Conservation (phyloP, 345 rosid species). For the Populus davidiana region DNA sequence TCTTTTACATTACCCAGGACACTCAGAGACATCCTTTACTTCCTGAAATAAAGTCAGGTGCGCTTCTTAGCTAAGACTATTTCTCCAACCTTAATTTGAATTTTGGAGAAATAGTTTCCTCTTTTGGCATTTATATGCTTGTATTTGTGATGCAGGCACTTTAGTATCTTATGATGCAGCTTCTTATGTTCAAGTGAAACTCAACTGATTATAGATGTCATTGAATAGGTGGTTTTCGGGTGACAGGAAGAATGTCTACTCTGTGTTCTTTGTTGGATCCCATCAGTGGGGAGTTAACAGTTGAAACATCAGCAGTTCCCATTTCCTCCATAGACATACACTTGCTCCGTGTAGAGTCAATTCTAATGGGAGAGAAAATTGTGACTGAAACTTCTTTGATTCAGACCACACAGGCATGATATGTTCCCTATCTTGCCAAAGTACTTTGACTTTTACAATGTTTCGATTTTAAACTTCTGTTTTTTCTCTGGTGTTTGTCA, state of each 20-base stretch:
- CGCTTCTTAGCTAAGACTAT: slow-evolving; percentile 6
- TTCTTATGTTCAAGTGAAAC: slow-evolving; percentile 3
- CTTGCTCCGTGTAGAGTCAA: slow-evolving; percentile 66
- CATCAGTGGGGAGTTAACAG: slow-evolving; percentile 71
- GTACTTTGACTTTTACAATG: neutral
- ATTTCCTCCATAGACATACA: slow-evolving; percentile 74
- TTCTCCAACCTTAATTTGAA: neutral
- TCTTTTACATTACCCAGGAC: slow-evolving; percentile 87
- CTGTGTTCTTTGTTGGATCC: slow-evolving; percentile 70
- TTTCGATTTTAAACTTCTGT: slow-evolving; percentile 5
- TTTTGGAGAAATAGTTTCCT: slow-evolving; percentile 4
- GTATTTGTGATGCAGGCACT: slow-evolving; percentile 5
- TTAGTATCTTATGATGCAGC: neutral
- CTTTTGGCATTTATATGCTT: neutral
- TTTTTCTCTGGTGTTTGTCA: slow-evolving; percentile 24
- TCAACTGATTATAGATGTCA: slow-evolving; percentile 18
- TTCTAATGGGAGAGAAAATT: slow-evolving; percentile 75
- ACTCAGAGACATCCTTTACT: slow-evolving; percentile 87
- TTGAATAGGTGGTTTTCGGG: slow-evolving; percentile 73
- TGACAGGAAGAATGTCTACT: slow-evolving; percentile 73
- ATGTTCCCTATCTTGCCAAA: slow-evolving; percentile 2
- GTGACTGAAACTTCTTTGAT: slow-evolving; percentile 82
- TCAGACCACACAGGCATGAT: slow-evolving; percentile 77
- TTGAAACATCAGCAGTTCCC: slow-evolving; percentile 74
- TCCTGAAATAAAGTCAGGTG: slow-evolving; percentile 77